phyloP scores from a whole-genome alignment of 139 green algal species.

The Diplosphaera chodatii region DNA sequence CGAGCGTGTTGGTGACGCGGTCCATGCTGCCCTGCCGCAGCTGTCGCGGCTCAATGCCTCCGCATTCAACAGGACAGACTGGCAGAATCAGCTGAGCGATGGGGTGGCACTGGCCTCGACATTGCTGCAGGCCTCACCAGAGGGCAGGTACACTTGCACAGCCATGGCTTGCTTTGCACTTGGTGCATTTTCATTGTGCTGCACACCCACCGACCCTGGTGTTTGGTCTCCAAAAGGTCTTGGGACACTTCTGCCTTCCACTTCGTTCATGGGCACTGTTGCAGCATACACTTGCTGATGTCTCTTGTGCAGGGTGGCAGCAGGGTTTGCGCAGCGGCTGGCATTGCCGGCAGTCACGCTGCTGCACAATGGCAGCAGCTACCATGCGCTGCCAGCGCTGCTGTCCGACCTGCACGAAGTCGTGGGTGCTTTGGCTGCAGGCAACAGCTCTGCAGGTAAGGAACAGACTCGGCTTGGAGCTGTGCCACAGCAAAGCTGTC shows the following conservation, averaged over 20 bases:
- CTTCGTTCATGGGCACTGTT: too few relatives aligned
- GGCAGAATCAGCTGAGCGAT: background rate
- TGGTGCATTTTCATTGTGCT: too few relatives aligned
- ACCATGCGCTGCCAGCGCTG: slow-evolving; percentile 9
- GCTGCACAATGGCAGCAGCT: slow-evolving; percentile 14
- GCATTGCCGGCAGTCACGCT: slow-evolving; percentile 2
- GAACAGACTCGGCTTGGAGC: too few relatives aligned
- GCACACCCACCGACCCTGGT: too few relatives aligned
- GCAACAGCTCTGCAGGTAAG: background rate
- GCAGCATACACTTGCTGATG: too few relatives aligned
- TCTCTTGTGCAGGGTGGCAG: background rate
- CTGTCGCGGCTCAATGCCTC: background rate
- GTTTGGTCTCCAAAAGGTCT: too few relatives aligned
- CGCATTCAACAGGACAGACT: too few relatives aligned
- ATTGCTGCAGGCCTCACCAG: background rate
- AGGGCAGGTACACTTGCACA: background rate
- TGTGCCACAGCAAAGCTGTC: too few relatives aligned
- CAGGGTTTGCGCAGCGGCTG: background rate
- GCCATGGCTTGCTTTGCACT: too few relatives aligned
- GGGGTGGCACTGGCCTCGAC: background rate
- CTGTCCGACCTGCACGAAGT: slow-evolving; percentile 13
- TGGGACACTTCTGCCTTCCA: too few relatives aligned
- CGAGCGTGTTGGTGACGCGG: background rate
- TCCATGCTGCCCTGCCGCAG: background rate
- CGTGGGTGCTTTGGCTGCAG: background rate